Base-by-base conservation (phyloP, 805 yeast species). In the Yarrowia osloensis region DNA sequence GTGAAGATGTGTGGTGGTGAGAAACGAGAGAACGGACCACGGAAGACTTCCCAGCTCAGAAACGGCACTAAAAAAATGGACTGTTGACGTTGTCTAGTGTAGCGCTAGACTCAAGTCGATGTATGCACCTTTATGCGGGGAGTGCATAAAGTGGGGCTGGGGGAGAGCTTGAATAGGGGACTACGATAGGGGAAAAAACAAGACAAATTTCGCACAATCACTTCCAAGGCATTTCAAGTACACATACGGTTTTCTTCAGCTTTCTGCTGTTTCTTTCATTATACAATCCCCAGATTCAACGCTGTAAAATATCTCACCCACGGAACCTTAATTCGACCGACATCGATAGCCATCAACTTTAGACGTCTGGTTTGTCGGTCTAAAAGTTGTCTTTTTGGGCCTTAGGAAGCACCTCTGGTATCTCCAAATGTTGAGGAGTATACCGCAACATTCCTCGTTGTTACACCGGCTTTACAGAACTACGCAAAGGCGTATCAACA, bases 131-230 rank as follows among this genome's bases (percentile, higher is more conserved):
- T 24, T 29, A 37, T 37, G 62, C 24, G 46, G 24, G 46, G 62
- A 21, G 33, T 54, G 62, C 62, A 54, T 54, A 37, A 37, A 54
- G 62, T 54, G 62, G 62, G 62, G 62, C 12, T 22, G 29, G 31
- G 6, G n/a, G 6, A 44, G 31, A 2, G 31, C 21, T 11, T 17
- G 19, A 22, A 3, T 9, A 15, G 62, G n/a, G 62, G 22, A 19
- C 11, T 29, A 19, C 3, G 4, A 12, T 9, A 17, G 54, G 24
- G 26, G 37, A 6, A 19, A 2, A 21, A 40, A 21, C 3, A 2
- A 11, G 26, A 26, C 9, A 21, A 21, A n/a, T 40, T 21, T 2
- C 2, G 3, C 3, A 5, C 19, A 31, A 31, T n/a, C n/a, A n/a
- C n/a, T n/a, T n/a, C n/a, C n/a, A n/a, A n/a, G n/a, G n/a, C n/a